phyloP scores from a whole-genome alignment of 768 basidiomycete species.

The Mycena sanguinolenta region DNA sequence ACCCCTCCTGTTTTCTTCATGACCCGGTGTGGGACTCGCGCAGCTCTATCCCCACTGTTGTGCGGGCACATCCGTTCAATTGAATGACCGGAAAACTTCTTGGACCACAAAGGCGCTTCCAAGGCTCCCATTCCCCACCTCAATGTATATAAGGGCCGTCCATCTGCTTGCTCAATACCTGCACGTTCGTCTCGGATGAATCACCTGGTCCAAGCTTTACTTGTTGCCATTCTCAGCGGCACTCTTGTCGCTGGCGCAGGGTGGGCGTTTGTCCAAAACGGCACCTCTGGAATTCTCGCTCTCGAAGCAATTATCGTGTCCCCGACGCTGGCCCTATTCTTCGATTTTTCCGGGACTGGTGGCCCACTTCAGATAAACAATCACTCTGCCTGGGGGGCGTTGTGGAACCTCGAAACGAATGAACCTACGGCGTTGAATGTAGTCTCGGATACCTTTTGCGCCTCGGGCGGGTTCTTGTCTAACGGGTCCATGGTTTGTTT shows the following conservation, averaged over 20 bases:
- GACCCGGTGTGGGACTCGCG: not conserved
- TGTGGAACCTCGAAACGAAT: slow-evolving; percentile 43
- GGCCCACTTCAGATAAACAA: slow-evolving; percentile 45
- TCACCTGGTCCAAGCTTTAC: not conserved
- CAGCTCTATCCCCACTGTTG: not conserved
- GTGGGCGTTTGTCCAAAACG: slow-evolving; percentile 45
- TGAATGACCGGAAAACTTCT: not conserved
- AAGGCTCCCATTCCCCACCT: not conserved
- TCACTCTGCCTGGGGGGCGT: slow-evolving; percentile 42
- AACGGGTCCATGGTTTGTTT: slow-evolving; percentile 49
- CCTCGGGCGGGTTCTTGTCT: slow-evolving; percentile 46
- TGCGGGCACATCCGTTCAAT: not conserved
- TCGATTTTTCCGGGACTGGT: slow-evolving; percentile 26
- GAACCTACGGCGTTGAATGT: slow-evolving; percentile 40
- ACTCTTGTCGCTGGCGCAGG: slow-evolving; percentile 23
- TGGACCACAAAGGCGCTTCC: not conserved
- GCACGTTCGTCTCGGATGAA: slow-evolving; percentile 3
- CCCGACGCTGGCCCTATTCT: slow-evolving; percentile 42
- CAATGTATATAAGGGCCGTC: not conserved
- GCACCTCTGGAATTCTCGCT: slow-evolving; percentile 42
- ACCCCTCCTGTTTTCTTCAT: not conserved
- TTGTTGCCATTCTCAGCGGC: not conserved
- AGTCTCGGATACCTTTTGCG: slow-evolving; percentile 49
- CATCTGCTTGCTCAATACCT: not conserved
- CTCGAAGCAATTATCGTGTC: slow-evolving; percentile 45